Evolutionary conservation across 176 grass and related monocot genomes (phyloP).

Genomic region (Phoenix dactylifera): DNA sequence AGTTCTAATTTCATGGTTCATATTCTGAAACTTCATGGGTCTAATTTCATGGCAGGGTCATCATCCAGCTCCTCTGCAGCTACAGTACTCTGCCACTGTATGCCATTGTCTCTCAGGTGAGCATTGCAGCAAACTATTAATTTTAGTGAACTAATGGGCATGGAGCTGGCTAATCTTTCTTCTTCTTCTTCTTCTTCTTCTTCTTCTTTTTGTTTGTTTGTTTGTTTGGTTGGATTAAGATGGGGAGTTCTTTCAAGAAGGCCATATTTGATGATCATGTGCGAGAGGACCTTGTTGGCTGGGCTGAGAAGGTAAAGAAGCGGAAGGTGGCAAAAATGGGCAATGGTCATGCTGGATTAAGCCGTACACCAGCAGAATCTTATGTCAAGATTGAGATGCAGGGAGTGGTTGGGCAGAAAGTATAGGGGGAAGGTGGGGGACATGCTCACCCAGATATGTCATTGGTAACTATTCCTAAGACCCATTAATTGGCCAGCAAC

Average conservation of each 20-base stretch:
- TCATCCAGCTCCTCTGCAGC: conserved; percentile 77
- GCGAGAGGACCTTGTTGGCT: conserved; percentile 54
- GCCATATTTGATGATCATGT: conserved; percentile 77
- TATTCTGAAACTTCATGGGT: conserved; percentile 2
- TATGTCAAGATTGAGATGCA: background rate
- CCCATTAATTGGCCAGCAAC: too few relatives aligned
- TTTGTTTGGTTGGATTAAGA: conserved; percentile 24
- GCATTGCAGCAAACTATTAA: background rate
- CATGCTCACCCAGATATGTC: too few relatives aligned
- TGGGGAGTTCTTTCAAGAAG: conserved; percentile 81
- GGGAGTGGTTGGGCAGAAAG: background rate
- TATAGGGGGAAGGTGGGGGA: conserved; percentile 1
- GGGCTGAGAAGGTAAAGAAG: conserved; percentile 55
- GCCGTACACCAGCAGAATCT: background rate
- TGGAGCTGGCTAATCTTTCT: background rate
- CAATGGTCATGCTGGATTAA: background rate
- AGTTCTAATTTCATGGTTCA: background rate
- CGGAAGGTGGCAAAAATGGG: conserved; percentile 26
- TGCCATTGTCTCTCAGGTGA: conserved; percentile 81
- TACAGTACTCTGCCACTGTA: conserved; percentile 89
- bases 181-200: conserved; percentile 19
- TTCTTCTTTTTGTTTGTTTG: conserved; percentile 1
- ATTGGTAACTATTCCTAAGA: too few relatives aligned
- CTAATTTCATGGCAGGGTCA: conserved; percentile 27
- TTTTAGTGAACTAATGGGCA: background rate